Evolutionary conservation across 768 basidiomycete genomes (phyloP), one percentile per base, ranked within the genome.

Genomic region (Suillus cothurnatus): DNA sequence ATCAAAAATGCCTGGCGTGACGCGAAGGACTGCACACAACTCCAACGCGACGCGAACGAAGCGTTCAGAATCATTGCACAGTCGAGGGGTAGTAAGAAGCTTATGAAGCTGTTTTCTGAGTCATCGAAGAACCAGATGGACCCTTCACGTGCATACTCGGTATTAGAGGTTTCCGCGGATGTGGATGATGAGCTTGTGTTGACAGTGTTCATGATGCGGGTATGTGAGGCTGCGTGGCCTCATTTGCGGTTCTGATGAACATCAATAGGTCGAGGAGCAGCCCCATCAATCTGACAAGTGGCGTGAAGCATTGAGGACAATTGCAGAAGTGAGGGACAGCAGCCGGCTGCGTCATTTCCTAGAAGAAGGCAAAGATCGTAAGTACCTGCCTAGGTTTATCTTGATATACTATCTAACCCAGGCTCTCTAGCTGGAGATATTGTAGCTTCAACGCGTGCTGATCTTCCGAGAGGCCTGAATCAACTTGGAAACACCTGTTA

Each of bases 401-500:
- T 49, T 36, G 53, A 62, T n/a, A 12, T 23, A 36, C 21, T 61
- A 59, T 52, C 19, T 53, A 62, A 68, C 56, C 69, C 3, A 19
- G 63, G 43, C 38, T 21, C 34, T 47, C 64, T 67, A 94, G 90
- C 90, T 65, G 93, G 91, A 26, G 91, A 90, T 56, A 76, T 85
- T n/a, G 71, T 79, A 28, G 73, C 78, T 7, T 79, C 82, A 41
- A 85, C 79, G 3, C 83, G 84, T 53, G 82, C 81, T 4, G 93
- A 94, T 66, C 82, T 91, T 72, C 94, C 94, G 32, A 85, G 94
- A 64, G 95, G 94, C 6, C 82, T 96, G 34, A 91, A 95, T 72
- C 94, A 96, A 72, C 83, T 94, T 26, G 93, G 93, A 59, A 95
- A 94, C 70, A 95, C 93, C 0, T 94, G 94, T 71, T 94, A 94